Evolutionary conservation across 768 basidiomycete genomes (phyloP).

Genomic region (Pholiota conissans): DNA sequence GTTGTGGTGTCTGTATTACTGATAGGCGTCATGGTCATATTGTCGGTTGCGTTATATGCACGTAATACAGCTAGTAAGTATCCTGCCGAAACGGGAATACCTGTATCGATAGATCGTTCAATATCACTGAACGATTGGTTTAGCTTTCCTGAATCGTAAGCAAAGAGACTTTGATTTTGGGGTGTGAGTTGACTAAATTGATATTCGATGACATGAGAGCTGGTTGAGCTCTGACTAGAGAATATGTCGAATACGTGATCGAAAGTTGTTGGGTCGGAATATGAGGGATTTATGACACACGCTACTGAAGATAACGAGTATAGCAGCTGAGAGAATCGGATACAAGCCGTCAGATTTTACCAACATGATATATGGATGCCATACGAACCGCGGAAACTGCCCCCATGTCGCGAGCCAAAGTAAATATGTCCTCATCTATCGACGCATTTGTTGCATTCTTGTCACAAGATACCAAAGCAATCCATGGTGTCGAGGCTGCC

Average conservation of each 20-base stretch:
- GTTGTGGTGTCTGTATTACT: conserved; percentile 21
- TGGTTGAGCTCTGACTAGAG: conserved; percentile 62
- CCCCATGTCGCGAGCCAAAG: conserved; percentile 73
- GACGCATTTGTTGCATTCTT: conserved; percentile 67
- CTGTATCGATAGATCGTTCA: conserved; percentile 39
- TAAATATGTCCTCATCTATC: conserved; percentile 72
- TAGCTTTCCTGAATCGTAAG: conserved; percentile 62
- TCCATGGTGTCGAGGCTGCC: conserved; percentile 81
- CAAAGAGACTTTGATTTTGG: conserved; percentile 50
- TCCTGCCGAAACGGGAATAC: conserved; percentile 46
- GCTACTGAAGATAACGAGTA: conserved; percentile 74
- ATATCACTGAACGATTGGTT: conserved; percentile 52
- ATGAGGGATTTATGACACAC: conserved; percentile 75
- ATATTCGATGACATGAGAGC: conserved; percentile 54
- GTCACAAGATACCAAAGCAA: conserved; percentile 87
- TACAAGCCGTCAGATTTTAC: background rate
- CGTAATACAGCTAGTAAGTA: conserved; percentile 73
- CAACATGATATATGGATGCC: background rate
- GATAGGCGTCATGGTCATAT: conserved; percentile 20
- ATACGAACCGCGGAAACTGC: conserved; percentile 73
- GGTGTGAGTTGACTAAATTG: conserved; percentile 63
- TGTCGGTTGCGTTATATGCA: conserved; percentile 59
- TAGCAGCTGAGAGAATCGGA: conserved; percentile 53
- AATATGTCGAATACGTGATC: conserved; percentile 78
- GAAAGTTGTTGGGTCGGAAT: conserved; percentile 60